Conservation (phyloP, 2,329 filamentous ascomycete genomes). For the Colletotrichum tropicale region DNA sequence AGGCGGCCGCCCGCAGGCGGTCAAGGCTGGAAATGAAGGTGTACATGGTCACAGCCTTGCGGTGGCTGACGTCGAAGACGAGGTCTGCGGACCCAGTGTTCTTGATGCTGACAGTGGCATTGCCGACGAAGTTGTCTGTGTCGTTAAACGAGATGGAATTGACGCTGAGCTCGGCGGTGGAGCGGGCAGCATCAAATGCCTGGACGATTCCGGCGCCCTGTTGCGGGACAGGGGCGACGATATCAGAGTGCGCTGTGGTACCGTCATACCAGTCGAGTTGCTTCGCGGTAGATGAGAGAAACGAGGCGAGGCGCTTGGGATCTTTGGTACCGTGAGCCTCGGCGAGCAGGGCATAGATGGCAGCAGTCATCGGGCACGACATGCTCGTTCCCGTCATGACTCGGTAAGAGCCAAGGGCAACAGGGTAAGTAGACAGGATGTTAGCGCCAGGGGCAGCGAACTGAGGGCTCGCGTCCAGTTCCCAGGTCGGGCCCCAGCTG, state of each 20-base stretch:
- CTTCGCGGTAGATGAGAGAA: constrained; percentile 53
- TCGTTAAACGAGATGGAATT: constrained; percentile 68
- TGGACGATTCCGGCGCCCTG: constrained; percentile 66
- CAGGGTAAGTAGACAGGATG: constrained; percentile 63
- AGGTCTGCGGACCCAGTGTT: constrained; percentile 55
- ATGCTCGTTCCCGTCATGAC: constrained; percentile 64
- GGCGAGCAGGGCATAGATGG: constrained; percentile 57
- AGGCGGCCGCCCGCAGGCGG: constrained; percentile 36
- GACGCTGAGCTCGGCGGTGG: constrained; percentile 57
- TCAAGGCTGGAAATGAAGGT: constrained; percentile 43
- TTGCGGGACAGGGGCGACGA: constrained; percentile 61
- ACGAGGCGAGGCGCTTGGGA: constrained; percentile 51
- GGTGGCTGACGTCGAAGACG: constrained; percentile 56
- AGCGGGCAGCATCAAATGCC: constrained; percentile 61
- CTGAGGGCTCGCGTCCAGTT: constrained; percentile 61
- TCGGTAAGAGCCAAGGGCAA: constrained; percentile 52
- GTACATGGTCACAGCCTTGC: constrained; percentile 58
- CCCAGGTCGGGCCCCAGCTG: constrained; percentile 66
- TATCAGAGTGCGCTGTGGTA: constrained; percentile 30
- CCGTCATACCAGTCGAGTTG: constrained; percentile 53
- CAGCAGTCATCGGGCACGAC: constrained; percentile 61
- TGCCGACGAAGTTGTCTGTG: constrained; percentile 57
- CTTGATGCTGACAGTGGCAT: constrained; percentile 56
- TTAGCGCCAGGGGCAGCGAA: constrained; percentile 59
- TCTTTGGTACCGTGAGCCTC: constrained; percentile 54